Percentiles rank a stretch among this genome's conserved stretches.
Conservation (phyloP, 1,284 basidiomycete species). For the Cryptococcus wingfieldii region DNA sequence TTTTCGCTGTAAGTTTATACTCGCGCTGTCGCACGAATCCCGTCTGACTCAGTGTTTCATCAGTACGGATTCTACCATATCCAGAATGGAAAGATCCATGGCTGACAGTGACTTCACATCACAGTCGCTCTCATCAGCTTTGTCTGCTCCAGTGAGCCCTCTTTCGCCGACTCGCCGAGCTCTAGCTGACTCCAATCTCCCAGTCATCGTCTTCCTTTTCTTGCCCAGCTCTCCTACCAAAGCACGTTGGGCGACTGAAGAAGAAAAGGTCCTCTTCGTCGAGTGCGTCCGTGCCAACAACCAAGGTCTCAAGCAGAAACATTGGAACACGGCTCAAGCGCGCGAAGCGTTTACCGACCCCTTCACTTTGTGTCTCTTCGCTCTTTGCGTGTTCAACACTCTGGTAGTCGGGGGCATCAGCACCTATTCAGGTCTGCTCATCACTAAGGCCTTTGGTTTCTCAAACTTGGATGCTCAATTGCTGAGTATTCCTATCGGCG, state of each 20-base stretch:
- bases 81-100: constrained; percentile 10
- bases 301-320: constrained; percentile 34
- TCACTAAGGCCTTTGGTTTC: constrained; percentile 25
- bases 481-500: constrained; percentile 21
- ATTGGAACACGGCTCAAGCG: constrained; percentile 25
- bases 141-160: constrained; percentile 16
- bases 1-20: constrained; percentile 4
- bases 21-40: background rate
- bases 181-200: background rate
- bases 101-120: constrained; percentile 35
- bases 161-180: background rate
- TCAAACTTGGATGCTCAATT: constrained; percentile 10
- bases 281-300: constrained; percentile 37
- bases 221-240: constrained; percentile 31
- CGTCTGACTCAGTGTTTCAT: background rate
- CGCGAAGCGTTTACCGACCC: constrained; percentile 31
- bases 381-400: constrained; percentile 25
- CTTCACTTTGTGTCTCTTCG: constrained; percentile 27
- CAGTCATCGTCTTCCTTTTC: constrained; percentile 20
- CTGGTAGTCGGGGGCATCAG: constrained; percentile 33
- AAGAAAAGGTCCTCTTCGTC: constrained; percentile 29
- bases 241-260: constrained; percentile 27
- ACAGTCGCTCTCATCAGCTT: constrained; percentile 21
- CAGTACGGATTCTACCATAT: constrained; percentile 31
- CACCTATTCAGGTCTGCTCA: constrained; percentile 23